phyloP scores from a whole-genome alignment of 805 yeast species.

The Yamadazyma olivae region DNA sequence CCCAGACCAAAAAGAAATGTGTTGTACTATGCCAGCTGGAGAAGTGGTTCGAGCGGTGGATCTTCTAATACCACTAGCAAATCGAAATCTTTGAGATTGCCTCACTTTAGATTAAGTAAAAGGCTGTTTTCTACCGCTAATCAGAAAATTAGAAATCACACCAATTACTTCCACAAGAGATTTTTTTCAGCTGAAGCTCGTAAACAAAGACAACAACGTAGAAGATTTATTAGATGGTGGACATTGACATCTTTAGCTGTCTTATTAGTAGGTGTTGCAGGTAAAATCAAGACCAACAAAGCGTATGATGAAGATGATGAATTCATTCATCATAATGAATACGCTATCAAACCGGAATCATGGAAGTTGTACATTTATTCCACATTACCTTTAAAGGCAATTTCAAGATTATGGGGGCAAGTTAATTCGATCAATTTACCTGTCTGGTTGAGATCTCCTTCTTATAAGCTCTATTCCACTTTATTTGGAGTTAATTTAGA shows the following conservation, averaged over 20 bases:
- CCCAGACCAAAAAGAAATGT: slow-evolving; percentile 57
- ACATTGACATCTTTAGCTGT: slow-evolving; percentile 51
- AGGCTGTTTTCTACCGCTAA: slow-evolving; percentile 36
- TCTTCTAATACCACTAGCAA: background rate
- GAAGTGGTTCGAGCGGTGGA: slow-evolving; percentile 23
- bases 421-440: slow-evolving; percentile 83
- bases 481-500: slow-evolving; percentile 85
- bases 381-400: slow-evolving; percentile 84
- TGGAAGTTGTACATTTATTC: slow-evolving; percentile 91
- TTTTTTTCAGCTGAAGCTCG: slow-evolving; percentile 44
- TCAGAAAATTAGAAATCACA: slow-evolving; percentile 31
- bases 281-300: slow-evolving; percentile 38
- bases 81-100: slow-evolving; percentile 12
- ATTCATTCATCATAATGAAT: slow-evolving; percentile 26
- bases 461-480: slow-evolving; percentile 72
- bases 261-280: slow-evolving; percentile 53
- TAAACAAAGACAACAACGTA: slow-evolving; percentile 33
- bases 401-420: slow-evolving; percentile 93
- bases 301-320: slow-evolving; percentile 25
- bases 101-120: slow-evolving; percentile 21
- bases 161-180: slow-evolving; percentile 34
- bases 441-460: slow-evolving; percentile 79
- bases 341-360: slow-evolving; percentile 61
- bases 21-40: slow-evolving; percentile 48
- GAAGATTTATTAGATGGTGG: slow-evolving; percentile 50